These are phyloP conservation scores for Schizonepeta tenuifolia DNA, from an alignment of 257 asterid genomes.

Conservation along the genomic window DNA sequence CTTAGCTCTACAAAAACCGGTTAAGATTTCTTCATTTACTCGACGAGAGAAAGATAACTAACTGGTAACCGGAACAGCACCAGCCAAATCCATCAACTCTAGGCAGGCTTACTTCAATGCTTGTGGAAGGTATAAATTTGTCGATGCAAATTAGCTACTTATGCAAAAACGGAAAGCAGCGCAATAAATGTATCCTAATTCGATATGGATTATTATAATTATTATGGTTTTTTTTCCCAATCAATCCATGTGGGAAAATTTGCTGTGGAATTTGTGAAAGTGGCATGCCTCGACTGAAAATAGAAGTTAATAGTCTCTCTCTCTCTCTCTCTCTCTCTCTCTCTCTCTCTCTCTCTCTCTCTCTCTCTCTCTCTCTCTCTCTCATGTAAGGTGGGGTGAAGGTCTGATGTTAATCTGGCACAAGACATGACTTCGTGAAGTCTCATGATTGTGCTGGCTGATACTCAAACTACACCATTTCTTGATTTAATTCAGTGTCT, in stretches of 20 bases:
- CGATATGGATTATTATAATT: neutral
- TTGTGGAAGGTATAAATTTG: constrained; percentile 17
- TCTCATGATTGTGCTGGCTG: constrained; percentile 44
- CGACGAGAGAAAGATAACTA: neutral
- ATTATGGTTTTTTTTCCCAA: neutral
- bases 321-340: no score
- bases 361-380: no score
- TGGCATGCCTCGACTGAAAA: constrained; percentile 12
- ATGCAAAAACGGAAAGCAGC: constrained; percentile 10
- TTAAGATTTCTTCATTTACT: constrained; percentile 25
- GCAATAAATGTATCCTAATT: constrained; percentile 22
- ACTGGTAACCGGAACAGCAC: constrained; percentile 22
- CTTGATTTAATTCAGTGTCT: constrained; percentile 35
- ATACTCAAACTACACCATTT: constrained; percentile 27
- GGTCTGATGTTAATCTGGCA: neutral
- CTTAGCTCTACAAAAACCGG: constrained; percentile 39
- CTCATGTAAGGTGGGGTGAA: no score
- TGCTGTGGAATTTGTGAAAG: neutral
- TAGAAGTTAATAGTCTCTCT: neutral
- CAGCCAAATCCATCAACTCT: constrained; percentile 6
- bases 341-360: no score
- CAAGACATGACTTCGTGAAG: constrained; percentile 32
- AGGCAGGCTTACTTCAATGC: neutral
- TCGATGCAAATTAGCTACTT: neutral
- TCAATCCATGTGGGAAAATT: constrained; percentile 1